phyloP scores from a whole-genome alignment of 1,139 yeast genomes.

The Geotrichum reessii region DNA sequence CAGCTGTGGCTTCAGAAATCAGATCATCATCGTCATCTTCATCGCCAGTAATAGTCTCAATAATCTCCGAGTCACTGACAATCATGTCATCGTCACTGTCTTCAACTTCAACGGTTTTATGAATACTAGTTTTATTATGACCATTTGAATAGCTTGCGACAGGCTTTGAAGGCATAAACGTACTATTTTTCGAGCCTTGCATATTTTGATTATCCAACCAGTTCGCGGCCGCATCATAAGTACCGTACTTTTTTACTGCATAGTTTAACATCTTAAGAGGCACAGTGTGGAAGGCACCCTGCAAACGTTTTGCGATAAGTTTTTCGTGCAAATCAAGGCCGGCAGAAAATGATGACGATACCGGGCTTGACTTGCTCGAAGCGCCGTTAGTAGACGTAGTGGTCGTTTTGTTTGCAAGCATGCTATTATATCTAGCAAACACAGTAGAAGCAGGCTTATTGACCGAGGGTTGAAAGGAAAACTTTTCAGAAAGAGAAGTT shows the following conservation, averaged over 20 bases:
- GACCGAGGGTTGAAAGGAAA: conserved; percentile 20
- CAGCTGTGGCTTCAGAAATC: conserved; percentile 6
- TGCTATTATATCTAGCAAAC: conserved; percentile 22
- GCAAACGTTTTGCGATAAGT: conserved; percentile 25
- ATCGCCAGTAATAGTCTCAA: background rate
- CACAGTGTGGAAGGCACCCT: conserved; percentile 29
- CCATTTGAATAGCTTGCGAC: conserved; percentile 9
- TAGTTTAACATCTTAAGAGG: conserved; percentile 29
- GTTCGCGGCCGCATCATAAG: conserved; percentile 35
- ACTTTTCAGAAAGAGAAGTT: conserved; percentile 24
- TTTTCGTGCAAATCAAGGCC: conserved; percentile 18
- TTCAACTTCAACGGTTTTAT: background rate
- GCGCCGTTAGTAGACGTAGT: conserved; percentile 5
- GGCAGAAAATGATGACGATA: conserved; percentile 2
- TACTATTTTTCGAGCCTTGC: background rate
- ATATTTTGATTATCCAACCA: conserved; percentile 30
- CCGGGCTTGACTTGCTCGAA: background rate
- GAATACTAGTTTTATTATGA: conserved; percentile 9
- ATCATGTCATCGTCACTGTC: conserved; percentile 1
- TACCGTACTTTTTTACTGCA: conserved; percentile 34
- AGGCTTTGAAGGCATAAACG: background rate
- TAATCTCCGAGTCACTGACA: conserved; percentile 2
- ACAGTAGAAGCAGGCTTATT: conserved; percentile 21
- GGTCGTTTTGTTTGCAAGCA: conserved; percentile 15
- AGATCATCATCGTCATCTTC: conserved; percentile 9